Percentiles rank a stretch among this genome's conserved stretches.
phyloP scores from a whole-genome alignment of 768 basidiomycete species.

The Hysterangium stoloniferum region DNA sequence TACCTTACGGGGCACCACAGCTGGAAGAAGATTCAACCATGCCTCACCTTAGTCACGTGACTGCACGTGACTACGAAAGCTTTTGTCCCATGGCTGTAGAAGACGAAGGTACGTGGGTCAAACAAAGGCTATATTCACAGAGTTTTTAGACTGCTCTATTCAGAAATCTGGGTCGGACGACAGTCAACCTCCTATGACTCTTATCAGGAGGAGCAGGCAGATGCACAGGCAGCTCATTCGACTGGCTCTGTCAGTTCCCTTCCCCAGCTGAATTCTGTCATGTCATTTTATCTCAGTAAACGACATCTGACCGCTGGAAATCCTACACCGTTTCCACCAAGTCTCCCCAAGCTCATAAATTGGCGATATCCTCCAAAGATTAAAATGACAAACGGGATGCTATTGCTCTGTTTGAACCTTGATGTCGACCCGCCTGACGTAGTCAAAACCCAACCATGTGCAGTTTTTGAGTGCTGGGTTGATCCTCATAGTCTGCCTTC shows the following conservation, averaged over 20 bases:
- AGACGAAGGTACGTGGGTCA: no score
- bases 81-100: no score
- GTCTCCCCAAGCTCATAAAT: slow-evolving; percentile 55
- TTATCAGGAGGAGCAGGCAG: no score
- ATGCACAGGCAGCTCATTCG: no score
- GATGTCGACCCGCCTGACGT: slow-evolving; percentile 97
- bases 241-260: slow-evolving; percentile 13
- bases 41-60: no score
- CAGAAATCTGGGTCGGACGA: no score
- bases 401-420: slow-evolving; percentile 92
- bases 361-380: slow-evolving; percentile 87
- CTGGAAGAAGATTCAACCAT: no score
- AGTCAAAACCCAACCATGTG: slow-evolving; percentile 95
- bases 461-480: slow-evolving; percentile 94
- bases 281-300: slow-evolving; percentile 33
- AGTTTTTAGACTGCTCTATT: no score
- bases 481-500: slow-evolving; percentile 91
- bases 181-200: no score
- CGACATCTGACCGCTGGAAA: slow-evolving; percentile 89
- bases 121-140: no score
- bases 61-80: no score
- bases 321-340: slow-evolving; percentile 61
- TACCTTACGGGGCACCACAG: no score
- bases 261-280: slow-evolving; percentile 15
- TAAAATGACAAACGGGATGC: slow-evolving; percentile 82